These are phyloP conservation scores for Onygenales sp. DNA, from an alignment of 2,329 filamentous ascomycete species.

Conservation along the genomic window DNA sequence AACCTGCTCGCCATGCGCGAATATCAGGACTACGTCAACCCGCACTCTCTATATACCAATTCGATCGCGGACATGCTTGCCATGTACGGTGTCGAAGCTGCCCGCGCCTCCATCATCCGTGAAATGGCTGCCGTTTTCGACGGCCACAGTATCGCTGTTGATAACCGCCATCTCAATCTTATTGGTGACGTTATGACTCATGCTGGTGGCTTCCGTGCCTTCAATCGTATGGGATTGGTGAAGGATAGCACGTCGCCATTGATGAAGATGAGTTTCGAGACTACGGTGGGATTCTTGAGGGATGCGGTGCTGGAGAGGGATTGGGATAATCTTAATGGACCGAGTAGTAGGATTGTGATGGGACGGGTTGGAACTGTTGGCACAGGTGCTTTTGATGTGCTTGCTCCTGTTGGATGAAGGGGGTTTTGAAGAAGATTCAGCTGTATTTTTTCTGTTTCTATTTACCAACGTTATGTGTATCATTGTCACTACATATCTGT, in stretches of 20 bases:
- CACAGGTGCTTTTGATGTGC: constrained; percentile 85
- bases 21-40: constrained; percentile 75
- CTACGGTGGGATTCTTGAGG: constrained; percentile 84
- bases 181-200: constrained; percentile 99
- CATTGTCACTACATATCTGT: too few species aligned
- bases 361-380: constrained; percentile 74
- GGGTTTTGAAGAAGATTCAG: constrained; percentile 1
- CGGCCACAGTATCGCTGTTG: constrained; percentile 84
- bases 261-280: constrained; percentile 99
- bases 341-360: constrained; percentile 80
- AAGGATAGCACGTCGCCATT: constrained; percentile 79
- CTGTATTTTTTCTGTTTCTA: constrained; percentile 13
- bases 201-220: constrained; percentile 77
- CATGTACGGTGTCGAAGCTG: constrained; percentile 89
- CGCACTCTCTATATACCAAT: constrained; percentile 80
- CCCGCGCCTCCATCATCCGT: constrained; percentile 72
- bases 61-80: constrained; percentile 78
- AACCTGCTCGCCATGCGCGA: constrained; percentile 88
- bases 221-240: constrained; percentile 77
- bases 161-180: constrained; percentile 84
- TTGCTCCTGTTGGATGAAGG: constrained; percentile 43
- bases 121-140: constrained; percentile 81
- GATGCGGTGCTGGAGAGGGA: constrained; percentile 87
- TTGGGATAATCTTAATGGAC: constrained; percentile 76
- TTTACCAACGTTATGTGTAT: not conserved